These are phyloP conservation scores for Zopfia rhizophila DNA, from an alignment of 2,329 filamentous ascomycete species.

Conservation along the genomic window DNA sequence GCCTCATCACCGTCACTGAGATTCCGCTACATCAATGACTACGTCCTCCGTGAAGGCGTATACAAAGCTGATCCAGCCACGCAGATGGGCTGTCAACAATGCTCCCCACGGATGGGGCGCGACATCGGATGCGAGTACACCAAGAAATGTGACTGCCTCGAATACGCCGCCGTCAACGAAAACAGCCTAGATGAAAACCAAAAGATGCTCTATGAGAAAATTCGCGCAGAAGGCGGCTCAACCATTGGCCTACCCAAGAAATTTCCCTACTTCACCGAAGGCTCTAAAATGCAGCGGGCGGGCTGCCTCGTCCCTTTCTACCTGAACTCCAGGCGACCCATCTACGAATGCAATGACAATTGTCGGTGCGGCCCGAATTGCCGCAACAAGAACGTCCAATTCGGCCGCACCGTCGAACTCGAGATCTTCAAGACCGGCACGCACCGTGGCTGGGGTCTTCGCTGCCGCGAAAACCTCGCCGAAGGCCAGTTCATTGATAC, in stretches of 20 bases:
- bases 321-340: conserved; percentile 58
- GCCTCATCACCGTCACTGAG: conserved; percentile 64
- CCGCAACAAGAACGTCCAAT: conserved; percentile 80
- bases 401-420: conserved; percentile 74
- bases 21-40: conserved; percentile 75
- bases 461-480: conserved; percentile 70
- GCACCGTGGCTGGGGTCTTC: conserved; percentile 82
- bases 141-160: conserved; percentile 72
- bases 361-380: conserved; percentile 74
- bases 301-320: conserved; percentile 55
- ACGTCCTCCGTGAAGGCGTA: conserved; percentile 70
- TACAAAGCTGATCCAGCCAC: conserved; percentile 69
- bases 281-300: conserved; percentile 35
- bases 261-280: conserved; percentile 69
- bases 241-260: conserved; percentile 56
- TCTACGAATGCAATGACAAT: conserved; percentile 82
- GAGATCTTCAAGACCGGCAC: conserved; percentile 77
- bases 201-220: conserved; percentile 32
- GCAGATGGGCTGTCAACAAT: conserved; percentile 73
- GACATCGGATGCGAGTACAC: conserved; percentile 70
- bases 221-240: conserved; percentile 30
- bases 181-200: conserved; percentile 41
- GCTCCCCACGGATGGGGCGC: conserved; percentile 64
- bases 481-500: conserved; percentile 82
- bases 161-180: conserved; percentile 66